These are phyloP conservation scores for Phytophthora ramorum DNA, from an alignment of 352 stramenopile genomes.

Conservation along the genomic window DNA sequence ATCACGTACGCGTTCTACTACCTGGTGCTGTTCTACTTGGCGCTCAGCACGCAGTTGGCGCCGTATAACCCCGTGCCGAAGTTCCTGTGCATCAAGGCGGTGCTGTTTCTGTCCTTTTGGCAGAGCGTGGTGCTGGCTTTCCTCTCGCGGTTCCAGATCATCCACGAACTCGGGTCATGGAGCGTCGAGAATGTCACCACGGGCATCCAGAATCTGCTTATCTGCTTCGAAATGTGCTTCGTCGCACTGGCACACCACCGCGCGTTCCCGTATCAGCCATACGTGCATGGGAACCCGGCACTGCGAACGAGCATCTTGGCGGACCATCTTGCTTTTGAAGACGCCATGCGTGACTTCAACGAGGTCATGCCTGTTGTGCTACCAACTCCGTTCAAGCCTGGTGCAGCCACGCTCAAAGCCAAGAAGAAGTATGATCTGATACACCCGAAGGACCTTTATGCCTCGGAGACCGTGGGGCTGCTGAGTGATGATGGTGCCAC, in stretches of 20 bases:
- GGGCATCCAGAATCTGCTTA: conserved; percentile 98
- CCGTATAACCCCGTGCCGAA: conserved; percentile 97
- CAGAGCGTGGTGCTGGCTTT: conserved; percentile 94
- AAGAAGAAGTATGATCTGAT: conserved; percentile 54
- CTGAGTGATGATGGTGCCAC: conserved; percentile 46
- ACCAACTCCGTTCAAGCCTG: conserved; percentile 82
- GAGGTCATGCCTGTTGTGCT: conserved; percentile 90
- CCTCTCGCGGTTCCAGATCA: conserved; percentile 89
- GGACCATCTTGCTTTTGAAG: conserved; percentile 93
- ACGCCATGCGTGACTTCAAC: conserved; percentile 95
- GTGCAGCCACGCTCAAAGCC: conserved; percentile 59
- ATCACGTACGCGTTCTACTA: conserved; percentile 98
- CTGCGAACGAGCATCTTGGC: conserved; percentile 83
- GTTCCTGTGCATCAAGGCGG: conserved; percentile 98
- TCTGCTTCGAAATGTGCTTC: conserved; percentile 99
- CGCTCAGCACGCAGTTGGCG: conserved; percentile 88
- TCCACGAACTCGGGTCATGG: conserved; percentile 93
- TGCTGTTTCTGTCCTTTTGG: conserved; percentile 99
- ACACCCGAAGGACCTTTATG: conserved; percentile 51
- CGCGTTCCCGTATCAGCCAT: conserved; percentile 94
- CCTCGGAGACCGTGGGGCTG: conserved; percentile 53
- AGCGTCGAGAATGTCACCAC: conserved; percentile 96
- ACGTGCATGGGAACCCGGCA: conserved; percentile 54
- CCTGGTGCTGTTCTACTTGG: conserved; percentile 97
- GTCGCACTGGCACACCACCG: conserved; percentile 96